phyloP scores from a whole-genome alignment of 2,329 filamentous ascomycete genomes.

The Graphium sp. region DNA sequence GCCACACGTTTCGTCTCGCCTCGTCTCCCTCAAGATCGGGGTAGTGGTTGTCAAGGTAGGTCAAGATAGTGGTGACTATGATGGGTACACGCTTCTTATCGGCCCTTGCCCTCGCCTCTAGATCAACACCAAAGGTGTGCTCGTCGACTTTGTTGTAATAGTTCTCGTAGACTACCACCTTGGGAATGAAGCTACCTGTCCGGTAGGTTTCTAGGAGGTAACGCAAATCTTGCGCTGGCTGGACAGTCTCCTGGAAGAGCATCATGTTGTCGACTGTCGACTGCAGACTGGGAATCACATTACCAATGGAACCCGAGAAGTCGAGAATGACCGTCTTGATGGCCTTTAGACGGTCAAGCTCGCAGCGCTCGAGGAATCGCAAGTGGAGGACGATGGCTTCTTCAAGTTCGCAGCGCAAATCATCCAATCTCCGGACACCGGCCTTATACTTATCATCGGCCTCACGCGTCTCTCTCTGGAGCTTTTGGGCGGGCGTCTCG shows the following conservation, averaged over 20 bases:
- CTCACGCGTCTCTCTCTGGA: conserved; percentile 78
- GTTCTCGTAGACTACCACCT: conserved; percentile 88
- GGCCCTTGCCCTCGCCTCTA: conserved; percentile 84
- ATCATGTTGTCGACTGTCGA: conserved; percentile 97
- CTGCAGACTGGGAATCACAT: conserved; percentile 91
- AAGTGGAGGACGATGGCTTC: conserved; percentile 87
- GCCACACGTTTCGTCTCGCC: conserved; percentile 80
- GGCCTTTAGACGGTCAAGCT: conserved; percentile 87
- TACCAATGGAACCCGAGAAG: conserved; percentile 93
- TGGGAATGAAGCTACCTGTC: conserved; percentile 82
- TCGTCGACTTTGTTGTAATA: conserved; percentile 98
- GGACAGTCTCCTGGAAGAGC: conserved; percentile 97
- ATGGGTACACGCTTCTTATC: conserved; percentile 92
- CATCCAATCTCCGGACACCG: conserved; percentile 71
- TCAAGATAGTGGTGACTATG: conserved; percentile 82
- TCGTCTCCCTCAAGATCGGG: conserved; percentile 95
- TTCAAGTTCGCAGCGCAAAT: conserved; percentile 84
- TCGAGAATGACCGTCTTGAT: conserved; percentile 97
- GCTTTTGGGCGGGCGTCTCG: conserved; percentile 72
- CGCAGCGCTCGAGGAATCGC: conserved; percentile 92
- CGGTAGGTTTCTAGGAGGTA: conserved; percentile 95
- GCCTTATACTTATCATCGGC: conserved; percentile 88
- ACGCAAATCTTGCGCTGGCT: conserved; percentile 73
- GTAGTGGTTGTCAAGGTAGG: conserved; percentile 91
- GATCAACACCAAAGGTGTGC: conserved; percentile 92